A percentile compares a stretch with the other conserved stretches of the same genome.
Evolutionary conservation across 768 basidiomycete genomes (phyloP).

Genomic region (Mycena crocata): DNA sequence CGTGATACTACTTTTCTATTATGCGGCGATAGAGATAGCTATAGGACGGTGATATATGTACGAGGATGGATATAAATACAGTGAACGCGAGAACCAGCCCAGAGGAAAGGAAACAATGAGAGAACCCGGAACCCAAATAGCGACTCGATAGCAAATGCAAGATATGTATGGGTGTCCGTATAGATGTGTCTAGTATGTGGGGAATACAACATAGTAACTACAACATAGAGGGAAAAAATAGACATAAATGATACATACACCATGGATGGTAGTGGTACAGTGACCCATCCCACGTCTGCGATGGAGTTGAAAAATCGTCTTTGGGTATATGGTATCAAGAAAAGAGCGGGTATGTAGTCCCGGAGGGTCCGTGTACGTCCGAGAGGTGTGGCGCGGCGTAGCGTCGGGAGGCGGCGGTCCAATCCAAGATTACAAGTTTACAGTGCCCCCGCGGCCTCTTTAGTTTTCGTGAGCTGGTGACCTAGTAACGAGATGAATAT

Average conservation of each 20-base stretch:
- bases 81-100: too few relatives aligned
- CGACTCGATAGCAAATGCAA: too few relatives aligned
- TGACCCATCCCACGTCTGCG: conserved; percentile 7
- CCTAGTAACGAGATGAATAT: conserved; percentile 37
- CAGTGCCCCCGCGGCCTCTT: conserved; percentile 46
- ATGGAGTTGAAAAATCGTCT: conserved; percentile 4
- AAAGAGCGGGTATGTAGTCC: conserved; percentile 2
- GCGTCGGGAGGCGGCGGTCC: too few relatives aligned
- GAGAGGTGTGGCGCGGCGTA: background rate
- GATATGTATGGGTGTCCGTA: too few relatives aligned
- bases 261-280: conserved; percentile 16
- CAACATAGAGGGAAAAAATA: background rate
- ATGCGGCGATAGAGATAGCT: too few relatives aligned
- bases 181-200: too few relatives aligned
- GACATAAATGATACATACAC: background rate
- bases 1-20: too few relatives aligned
- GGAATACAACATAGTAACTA: conserved; percentile 2
- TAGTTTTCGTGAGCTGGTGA: conserved; percentile 57
- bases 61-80: too few relatives aligned
- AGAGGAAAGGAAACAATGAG: too few relatives aligned
- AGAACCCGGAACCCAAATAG: too few relatives aligned
- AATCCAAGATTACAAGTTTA: background rate
- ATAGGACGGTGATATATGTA: too few relatives aligned
- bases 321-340: conserved; percentile 6
- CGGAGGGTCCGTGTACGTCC: too few relatives aligned